phyloP scores from a whole-genome alignment of 495 filamentous ascomycete species.

The Podospora pseudocomata region DNA sequence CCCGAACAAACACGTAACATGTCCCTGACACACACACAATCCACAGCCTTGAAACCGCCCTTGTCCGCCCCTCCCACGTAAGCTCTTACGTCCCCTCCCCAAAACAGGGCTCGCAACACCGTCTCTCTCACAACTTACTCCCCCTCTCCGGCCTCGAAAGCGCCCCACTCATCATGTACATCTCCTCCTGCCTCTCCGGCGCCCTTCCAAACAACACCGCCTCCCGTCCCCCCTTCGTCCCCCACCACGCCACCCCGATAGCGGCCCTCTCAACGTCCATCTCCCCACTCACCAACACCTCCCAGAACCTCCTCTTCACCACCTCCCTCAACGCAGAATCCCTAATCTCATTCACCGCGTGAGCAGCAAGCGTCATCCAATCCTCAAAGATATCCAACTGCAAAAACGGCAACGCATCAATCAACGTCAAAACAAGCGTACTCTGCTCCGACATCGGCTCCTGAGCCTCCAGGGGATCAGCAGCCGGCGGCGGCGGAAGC shows the following conservation, averaged over 20 bases:
- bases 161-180: conserved; percentile 34
- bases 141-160: conserved; percentile 3
- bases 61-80: not conserved
- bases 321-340: conserved; percentile 59
- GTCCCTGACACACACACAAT: not conserved
- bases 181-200: conserved; percentile 7
- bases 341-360: conserved; percentile 59
- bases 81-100: not conserved
- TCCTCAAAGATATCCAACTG: conserved; percentile 63
- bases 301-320: conserved; percentile 79
- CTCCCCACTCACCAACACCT: conserved; percentile 76
- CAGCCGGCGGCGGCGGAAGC: conserved; percentile 25
- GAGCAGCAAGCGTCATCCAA: conserved; percentile 61
- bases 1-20: not conserved
- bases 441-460: conserved; percentile 70
- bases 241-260: conserved; percentile 86
- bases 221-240: conserved; percentile 42
- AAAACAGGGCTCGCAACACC: not conserved
- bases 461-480: conserved; percentile 18
- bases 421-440: conserved; percentile 70
- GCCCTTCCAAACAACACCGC: conserved; percentile 30
- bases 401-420: conserved; percentile 78
- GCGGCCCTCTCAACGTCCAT: conserved; percentile 87
- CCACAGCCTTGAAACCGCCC: not conserved
- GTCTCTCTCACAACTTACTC: conserved; percentile 15